These are phyloP conservation scores for Daldinia decipiens DNA, from an alignment of 495 filamentous ascomycete species.

Conservation along the genomic window DNA sequence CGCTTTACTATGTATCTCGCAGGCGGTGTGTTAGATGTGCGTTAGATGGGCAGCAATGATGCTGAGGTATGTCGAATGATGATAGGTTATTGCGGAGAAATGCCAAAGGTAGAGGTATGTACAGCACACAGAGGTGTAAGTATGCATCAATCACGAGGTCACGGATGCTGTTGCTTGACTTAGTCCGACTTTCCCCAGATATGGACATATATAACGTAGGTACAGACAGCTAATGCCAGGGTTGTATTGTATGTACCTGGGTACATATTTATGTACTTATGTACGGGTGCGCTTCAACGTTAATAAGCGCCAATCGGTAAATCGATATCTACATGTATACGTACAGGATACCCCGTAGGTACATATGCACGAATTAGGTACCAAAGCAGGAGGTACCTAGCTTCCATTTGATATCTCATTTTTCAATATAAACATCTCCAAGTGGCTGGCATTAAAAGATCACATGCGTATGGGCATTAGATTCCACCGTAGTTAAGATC, in stretches of 20 bases:
- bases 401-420: neutral
- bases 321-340: neutral
- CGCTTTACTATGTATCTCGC: constrained; percentile 3
- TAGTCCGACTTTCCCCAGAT: constrained; percentile 27
- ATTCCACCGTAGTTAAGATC: neutral
- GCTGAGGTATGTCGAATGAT: constrained; percentile 42
- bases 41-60: constrained; percentile 34
- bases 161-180: constrained; percentile 35
- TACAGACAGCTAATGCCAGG: no score
- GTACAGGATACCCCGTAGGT: no score
- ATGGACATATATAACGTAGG: no score
- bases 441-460: neutral
- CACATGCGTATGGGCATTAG: neutral
- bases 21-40: constrained; percentile 18
- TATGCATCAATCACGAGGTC: constrained; percentile 40
- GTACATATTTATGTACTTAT: constrained; percentile 1
- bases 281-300: neutral
- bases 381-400: no score
- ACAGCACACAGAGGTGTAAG: constrained; percentile 6
- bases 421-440: neutral
- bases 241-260: no score
- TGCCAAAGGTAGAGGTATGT: constrained; percentile 20
- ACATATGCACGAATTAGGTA: no score
- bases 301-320: constrained; percentile 19
- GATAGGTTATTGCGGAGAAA: constrained; percentile 46